Percentiles rank a stretch among this genome's conserved stretches.
phyloP scores from a whole-genome alignment of 768 basidiomycete genomes.

The Suillus spraguei region DNA sequence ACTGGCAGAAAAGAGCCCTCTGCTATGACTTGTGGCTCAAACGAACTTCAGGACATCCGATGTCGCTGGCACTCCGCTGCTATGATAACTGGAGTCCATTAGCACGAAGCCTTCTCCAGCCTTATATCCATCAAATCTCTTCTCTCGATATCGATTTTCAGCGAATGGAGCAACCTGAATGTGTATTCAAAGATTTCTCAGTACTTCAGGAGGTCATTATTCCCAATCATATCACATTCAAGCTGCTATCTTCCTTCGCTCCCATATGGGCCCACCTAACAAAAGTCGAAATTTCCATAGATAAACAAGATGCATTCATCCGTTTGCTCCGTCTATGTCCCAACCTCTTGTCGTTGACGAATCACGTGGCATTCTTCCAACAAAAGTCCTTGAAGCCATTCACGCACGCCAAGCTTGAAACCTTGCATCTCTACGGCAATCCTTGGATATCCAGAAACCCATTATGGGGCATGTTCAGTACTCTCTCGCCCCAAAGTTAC shows the following conservation, averaged over 20 bases:
- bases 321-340: slow-evolving; percentile 1
- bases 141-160: too few species aligned
- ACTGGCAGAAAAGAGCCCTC: neutral
- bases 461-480: neutral
- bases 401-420: slow-evolving; percentile 17
- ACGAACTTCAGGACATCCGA: neutral
- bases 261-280: slow-evolving; percentile 21
- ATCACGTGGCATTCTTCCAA: neutral
- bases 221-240: neutral
- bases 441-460: too few species aligned
- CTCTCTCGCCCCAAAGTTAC: slow-evolving; percentile 19
- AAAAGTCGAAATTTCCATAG: slow-evolving; percentile 11
- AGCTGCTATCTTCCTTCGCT: slow-evolving; percentile 7
- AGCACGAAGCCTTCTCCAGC: neutral
- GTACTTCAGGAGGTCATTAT: slow-evolving; percentile 16
- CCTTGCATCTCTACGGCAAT: slow-evolving; percentile 3
- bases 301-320: slow-evolving; percentile 4
- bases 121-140: neutral
- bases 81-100: too few species aligned
- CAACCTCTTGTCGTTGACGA: slow-evolving; percentile 2
- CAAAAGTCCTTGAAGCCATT: slow-evolving; percentile 6
- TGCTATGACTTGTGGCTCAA: neutral
- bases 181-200: slow-evolving; percentile 14
- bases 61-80: neutral
- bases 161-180: too few species aligned